These are phyloP conservation scores for Chaetoceros tenuissimus DNA, from an alignment of 108 stramenopile genomes.

Conservation along the genomic window DNA sequence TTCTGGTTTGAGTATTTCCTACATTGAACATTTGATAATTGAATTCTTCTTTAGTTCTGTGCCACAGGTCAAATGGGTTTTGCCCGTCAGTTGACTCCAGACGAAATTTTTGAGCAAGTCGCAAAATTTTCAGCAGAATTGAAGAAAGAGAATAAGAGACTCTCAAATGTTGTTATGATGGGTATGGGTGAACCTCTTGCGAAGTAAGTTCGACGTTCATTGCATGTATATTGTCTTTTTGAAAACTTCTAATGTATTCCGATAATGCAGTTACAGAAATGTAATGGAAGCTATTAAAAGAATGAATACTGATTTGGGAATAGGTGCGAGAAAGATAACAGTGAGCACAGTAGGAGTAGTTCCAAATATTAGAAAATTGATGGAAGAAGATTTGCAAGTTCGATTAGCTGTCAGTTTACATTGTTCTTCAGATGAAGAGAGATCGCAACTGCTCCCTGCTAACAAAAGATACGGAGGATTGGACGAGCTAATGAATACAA, in stretches of 20 bases:
- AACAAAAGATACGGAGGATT: constrained; percentile 86
- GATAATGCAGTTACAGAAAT: constrained; percentile 90
- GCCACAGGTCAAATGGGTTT: constrained; percentile 97
- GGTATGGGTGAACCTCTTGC: constrained; percentile 77
- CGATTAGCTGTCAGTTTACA: constrained; percentile 88
- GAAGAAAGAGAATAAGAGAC: constrained; percentile 24
- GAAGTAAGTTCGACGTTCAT: no score
- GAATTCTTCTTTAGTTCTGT: constrained; percentile 14
- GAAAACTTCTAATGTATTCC: no score
- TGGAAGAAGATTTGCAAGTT: constrained; percentile 50
- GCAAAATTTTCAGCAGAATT: constrained; percentile 64
- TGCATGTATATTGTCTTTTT: no score
- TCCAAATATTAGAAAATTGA: constrained; percentile 66
- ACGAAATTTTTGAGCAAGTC: constrained; percentile 92
- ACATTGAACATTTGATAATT: background rate
- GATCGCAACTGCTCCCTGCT: constrained; percentile 81
- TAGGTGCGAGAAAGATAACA: constrained; percentile 91
- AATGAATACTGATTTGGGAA: constrained; percentile 85
- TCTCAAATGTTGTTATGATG: constrained; percentile 96
- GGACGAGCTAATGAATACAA: constrained; percentile 72
- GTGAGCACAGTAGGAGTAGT: constrained; percentile 88
- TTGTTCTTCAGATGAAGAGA: constrained; percentile 83
- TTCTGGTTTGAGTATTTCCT: no score
- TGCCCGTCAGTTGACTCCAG: constrained; percentile 78
- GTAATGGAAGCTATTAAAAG: constrained; percentile 79